A percentile compares a stretch with the other conserved stretches of the same genome.
These are phyloP conservation scores for Spathaspora girioi DNA, from an alignment of 805 yeast species.

Conservation along the genomic window DNA sequence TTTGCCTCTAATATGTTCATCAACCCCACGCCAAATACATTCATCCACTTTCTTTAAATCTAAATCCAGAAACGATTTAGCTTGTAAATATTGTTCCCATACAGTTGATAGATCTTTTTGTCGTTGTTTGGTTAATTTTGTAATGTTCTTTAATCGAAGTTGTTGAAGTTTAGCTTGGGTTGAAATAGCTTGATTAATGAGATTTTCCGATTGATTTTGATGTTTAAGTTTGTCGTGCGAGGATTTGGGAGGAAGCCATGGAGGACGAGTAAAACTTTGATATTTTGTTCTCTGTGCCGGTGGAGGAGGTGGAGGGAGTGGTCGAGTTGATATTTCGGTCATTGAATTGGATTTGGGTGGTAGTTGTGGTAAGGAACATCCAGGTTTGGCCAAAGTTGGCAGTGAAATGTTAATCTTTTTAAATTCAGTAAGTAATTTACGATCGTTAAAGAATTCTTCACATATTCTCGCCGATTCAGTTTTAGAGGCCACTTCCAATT, in stretches of 20 bases:
- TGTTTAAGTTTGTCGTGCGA: constrained; percentile 51
- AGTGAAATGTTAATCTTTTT: constrained; percentile 10
- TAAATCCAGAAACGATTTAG: constrained; percentile 5
- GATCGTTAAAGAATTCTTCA: constrained; percentile 22
- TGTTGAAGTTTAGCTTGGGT: constrained; percentile 33
- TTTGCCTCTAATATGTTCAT: constrained; percentile 30
- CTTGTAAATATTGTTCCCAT: constrained; percentile 16
- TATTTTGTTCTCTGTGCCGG: constrained; percentile 9
- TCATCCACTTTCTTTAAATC: constrained; percentile 1
- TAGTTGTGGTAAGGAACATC: background rate
- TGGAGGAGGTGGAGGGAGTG: constrained; percentile 3
- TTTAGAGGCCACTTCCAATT: background rate
- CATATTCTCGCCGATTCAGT: constrained; percentile 9
- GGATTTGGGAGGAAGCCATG: constrained; percentile 64
- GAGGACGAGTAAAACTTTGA: constrained; percentile 55
- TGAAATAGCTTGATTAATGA: constrained; percentile 39
- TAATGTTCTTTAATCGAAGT: constrained; percentile 24
- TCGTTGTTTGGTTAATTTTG: constrained; percentile 27
- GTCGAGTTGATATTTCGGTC: constrained; percentile 2
- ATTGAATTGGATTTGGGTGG: constrained; percentile 4
- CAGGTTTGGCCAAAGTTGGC: background rate
- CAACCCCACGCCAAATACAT: constrained; percentile 7
- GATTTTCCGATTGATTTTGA: constrained; percentile 45
- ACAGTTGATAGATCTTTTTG: constrained; percentile 27
- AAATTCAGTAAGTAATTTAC: constrained; percentile 17